Base-by-base conservation (phyloP, 768 basidiomycete species). In the Stropharia rugosoannulata region DNA sequence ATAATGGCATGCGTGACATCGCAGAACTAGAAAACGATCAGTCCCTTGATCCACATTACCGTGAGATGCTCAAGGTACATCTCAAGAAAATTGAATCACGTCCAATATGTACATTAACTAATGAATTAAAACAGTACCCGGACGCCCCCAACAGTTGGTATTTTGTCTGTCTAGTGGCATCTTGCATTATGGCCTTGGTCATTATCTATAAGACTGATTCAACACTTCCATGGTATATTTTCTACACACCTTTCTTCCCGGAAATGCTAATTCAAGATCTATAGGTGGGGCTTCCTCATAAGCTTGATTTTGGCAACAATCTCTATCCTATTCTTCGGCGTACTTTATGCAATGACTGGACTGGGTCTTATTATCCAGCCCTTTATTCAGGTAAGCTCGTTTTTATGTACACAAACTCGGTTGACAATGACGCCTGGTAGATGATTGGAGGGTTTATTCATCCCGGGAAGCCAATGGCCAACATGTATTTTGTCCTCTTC, bases 381-480 rank as follows among this genome's bases (percentile, higher is more conserved):
- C 1, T 80, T 83, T 61, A 71, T 80, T 3, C 80, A 82, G 68
- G 80, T 81, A 66, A 65, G 59, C 3, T 4, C 3, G n/a, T 13
- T 27, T n/a, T 4, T 10, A 8, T 10, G 8, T n/a, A 46, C 45
- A 22, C 15, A 27, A 7, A 46, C 22, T 22, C 22, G 4, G 22
- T 68, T 69, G 12, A 70, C 66, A 64, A 69, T 70, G 15, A 66
- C 66, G 68, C 53, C 59, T 64, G 70, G 59, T 70, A 83, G 77
- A 84, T 84, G 81, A 78, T 83, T 16, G 81, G 79, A n/a, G 80
- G 80, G 2, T 79, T 77, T 35, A 72, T 84, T 27, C 79, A 80
- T 61, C 81, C 84, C 4, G 83, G 84, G 19, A 81, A 80, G 59
- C 84, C 84, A 1, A 80, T 85, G 54, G 84, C 85, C n/a, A 88